phyloP scores from a whole-genome alignment of 1,139 yeast species.

The Suhomyces yuchorum region DNA sequence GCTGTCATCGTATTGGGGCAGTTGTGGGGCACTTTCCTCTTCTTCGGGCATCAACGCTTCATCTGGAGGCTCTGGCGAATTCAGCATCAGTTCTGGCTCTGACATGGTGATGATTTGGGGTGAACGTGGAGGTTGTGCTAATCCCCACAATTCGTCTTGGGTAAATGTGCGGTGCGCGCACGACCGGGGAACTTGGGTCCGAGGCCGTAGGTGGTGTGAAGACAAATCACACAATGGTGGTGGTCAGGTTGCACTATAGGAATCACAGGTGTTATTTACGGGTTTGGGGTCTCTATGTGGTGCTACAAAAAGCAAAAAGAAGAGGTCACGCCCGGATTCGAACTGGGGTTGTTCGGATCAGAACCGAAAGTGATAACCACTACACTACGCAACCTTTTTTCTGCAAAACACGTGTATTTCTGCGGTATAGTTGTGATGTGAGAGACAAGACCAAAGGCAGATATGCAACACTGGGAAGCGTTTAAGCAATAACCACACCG shows the following conservation, averaged over 20 bases:
- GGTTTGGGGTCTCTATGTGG: no score
- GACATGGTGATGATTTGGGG: conserved; percentile 3
- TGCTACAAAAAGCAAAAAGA: conserved; percentile 4
- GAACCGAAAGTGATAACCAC: conserved; percentile 55
- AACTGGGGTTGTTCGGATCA: conserved; percentile 89
- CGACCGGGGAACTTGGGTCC: conserved; percentile 3
- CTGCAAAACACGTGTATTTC: neutral
- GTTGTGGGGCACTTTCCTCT: neutral
- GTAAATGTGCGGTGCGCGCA: conserved; percentile 1
- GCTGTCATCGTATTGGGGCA: conserved; percentile 9
- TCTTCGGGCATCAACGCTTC: neutral
- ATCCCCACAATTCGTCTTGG: neutral
- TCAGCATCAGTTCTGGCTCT: neutral
- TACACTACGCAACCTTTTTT: conserved; percentile 48
- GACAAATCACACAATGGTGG: neutral
- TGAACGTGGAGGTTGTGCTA: neutral
- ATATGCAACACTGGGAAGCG: no score
- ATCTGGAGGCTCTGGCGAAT: conserved; percentile 3
- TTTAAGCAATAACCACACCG: no score
- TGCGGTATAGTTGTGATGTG: neutral
- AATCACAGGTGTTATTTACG: no score
- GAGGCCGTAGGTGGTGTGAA: neutral
- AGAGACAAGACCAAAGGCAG: no score
- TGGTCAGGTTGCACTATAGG: no score
- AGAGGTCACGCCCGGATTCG: conserved; percentile 92